These are phyloP conservation scores for Cladosporium colombiae DNA, from an alignment of 2,329 filamentous ascomycete genomes.

Conservation along the genomic window DNA sequence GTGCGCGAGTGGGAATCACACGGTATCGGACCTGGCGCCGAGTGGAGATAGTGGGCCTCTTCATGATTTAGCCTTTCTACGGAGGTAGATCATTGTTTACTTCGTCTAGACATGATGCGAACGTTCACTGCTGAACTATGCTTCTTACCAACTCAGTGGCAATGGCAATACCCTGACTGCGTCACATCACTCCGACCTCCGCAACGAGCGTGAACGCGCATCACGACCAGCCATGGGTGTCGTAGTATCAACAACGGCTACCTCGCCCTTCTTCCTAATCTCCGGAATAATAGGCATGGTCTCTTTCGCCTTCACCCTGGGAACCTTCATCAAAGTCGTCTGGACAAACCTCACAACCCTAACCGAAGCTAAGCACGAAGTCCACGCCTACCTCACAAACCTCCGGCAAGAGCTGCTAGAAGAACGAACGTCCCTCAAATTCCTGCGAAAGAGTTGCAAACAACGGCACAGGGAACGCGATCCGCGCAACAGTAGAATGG, in stretches of 20 bases:
- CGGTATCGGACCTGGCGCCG: background rate
- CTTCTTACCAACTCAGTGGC: background rate
- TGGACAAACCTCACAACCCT: slow-evolving; percentile 45
- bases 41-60: background rate
- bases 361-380: slow-evolving; percentile 40
- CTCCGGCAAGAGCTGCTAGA: slow-evolving; percentile 45
- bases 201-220: background rate
- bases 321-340: slow-evolving; percentile 45
- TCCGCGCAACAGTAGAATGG: slow-evolving; percentile 25
- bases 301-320: slow-evolving; percentile 46
- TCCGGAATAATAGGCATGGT: slow-evolving; percentile 41
- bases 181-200: background rate
- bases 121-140: background rate
- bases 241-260: slow-evolving; percentile 4
- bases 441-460: slow-evolving; percentile 26
- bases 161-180: background rate
- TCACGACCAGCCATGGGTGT: background rate
- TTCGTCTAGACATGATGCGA: background rate
- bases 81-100: background rate
- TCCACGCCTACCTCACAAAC: slow-evolving; percentile 43
- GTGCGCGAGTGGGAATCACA: background rate
- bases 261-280: slow-evolving; percentile 17
- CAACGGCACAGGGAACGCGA: slow-evolving; percentile 22
- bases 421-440: slow-evolving; percentile 41
- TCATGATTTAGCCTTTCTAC: background rate